A percentile compares a stretch with the other conserved stretches of the same genome.
phyloP scores from a whole-genome alignment of 768 basidiomycete genomes.

The Pleurotus tuoliensis region DNA sequence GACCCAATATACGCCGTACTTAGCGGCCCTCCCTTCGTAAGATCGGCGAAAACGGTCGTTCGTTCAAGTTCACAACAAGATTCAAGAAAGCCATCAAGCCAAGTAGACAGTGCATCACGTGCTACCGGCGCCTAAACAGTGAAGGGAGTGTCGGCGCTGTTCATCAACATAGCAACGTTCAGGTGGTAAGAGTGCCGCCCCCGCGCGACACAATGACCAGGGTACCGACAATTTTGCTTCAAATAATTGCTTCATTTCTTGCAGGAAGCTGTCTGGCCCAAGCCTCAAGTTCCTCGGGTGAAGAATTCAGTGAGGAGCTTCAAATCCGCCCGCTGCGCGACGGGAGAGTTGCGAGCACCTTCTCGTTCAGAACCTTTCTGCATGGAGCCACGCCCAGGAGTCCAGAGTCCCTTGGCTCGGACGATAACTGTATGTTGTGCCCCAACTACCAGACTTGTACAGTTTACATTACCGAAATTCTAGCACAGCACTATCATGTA shows the following conservation, averaged over 20 bases:
- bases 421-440: slow-evolving; percentile 41
- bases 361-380: slow-evolving; percentile 72
- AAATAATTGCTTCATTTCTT: neutral
- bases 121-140: too few relatives aligned
- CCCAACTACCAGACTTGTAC: too few relatives aligned
- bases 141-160: too few relatives aligned
- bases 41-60: too few relatives aligned
- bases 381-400: slow-evolving; percentile 51
- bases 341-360: slow-evolving; percentile 77
- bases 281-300: slow-evolving; percentile 21
- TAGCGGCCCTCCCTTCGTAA: too few relatives aligned
- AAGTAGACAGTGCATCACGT: too few relatives aligned
- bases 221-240: neutral
- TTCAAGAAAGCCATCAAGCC: too few relatives aligned
- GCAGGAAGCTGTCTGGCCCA: slow-evolving; percentile 9
- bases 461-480: neutral
- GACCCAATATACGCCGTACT: too few relatives aligned
- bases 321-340: slow-evolving; percentile 58
- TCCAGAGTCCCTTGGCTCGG: slow-evolving; percentile 45
- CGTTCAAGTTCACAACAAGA: too few relatives aligned
- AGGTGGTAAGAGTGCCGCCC: too few relatives aligned
- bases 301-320: slow-evolving; percentile 48
- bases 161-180: too few relatives aligned
- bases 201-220: neutral
- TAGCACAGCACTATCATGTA: slow-evolving; percentile 82